Conservation (phyloP, 2,329 filamentous ascomycete species). For the Calonectria pteridis region DNA sequence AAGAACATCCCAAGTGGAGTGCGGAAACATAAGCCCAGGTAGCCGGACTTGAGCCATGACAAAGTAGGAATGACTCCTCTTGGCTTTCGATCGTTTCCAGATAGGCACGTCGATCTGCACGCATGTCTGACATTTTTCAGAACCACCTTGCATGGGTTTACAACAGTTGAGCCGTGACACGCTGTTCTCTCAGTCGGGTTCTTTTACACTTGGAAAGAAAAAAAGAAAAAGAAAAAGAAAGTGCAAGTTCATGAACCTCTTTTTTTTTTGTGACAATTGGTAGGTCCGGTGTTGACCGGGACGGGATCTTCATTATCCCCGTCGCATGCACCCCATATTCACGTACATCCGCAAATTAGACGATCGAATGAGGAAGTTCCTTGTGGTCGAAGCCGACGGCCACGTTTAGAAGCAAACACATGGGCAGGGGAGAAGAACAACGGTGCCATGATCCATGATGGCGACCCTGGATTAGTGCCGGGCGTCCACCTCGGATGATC, state of each 20-base stretch:
- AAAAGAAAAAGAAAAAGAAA: background rate
- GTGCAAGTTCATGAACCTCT: background rate
- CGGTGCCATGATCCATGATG: background rate
- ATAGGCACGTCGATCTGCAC: conserved; percentile 3
- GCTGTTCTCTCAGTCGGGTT: background rate
- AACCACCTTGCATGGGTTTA: background rate
- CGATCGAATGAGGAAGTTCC: background rate
- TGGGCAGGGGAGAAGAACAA: background rate
- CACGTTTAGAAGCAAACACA: background rate
- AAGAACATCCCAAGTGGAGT: background rate
- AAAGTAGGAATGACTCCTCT: background rate
- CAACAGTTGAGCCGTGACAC: background rate
- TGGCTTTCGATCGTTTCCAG: background rate
- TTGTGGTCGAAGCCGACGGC: background rate
- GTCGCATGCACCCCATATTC: background rate
- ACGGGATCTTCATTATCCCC: background rate
- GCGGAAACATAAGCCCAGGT: background rate
- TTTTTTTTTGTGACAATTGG: background rate
- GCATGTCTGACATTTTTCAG: background rate
- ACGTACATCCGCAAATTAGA: conserved; percentile 18
- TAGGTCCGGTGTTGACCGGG: background rate
- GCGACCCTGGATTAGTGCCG: background rate
- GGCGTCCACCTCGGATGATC: conserved; percentile 16
- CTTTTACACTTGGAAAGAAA: background rate
- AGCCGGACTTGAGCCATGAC: background rate